Evolutionary conservation across 2,329 filamentous ascomycete species (phyloP), one percentile per base, ranked within the genome.

Genomic region (Tolypocladium ophioglossoides): DNA sequence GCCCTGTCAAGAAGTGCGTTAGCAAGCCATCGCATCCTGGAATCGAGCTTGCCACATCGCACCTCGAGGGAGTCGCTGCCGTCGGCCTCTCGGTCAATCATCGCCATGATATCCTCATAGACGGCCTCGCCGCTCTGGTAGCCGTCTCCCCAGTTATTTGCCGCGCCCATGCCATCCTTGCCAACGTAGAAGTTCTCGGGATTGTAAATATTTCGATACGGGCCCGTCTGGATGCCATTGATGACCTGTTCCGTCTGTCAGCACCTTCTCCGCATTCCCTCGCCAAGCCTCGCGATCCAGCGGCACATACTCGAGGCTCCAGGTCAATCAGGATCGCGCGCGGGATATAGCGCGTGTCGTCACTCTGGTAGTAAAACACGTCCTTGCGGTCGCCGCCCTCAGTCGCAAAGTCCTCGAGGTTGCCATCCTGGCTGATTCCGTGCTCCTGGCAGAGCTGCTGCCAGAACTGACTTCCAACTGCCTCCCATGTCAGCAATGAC

Each of bases 131-230:
- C 94, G 53, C 89, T 91, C 61, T 94, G 85, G 72, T 99, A 99
- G 49, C 94, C 94, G 66, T 94, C 88, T 57, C 91, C 94, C 94
- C 94, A 99, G 71, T 97, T 99, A 72, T 99, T 99, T 48, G 91
- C 94, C 8, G 94, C 94, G 48, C 94, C 94, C 54, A 89, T 84
- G 55, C 94, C 94, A 73, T 92, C 87, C 70, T 96, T 95, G 64
- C 92, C 90, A 52, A 97, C 84, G 69, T 95, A 99, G 74, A 97
- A 96, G 77, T 99, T 99, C 72, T 99, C 94, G 0, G 94, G 94
- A 69, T 99, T 99, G 81, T 99, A 99, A 56, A 99, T 99, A 70
- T 99, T 97, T 71, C 87, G 90, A 77, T 99, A 99, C 0, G 91
- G 86, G 1, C 94, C 91, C 11, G 86, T 87, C 74, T 97, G 92